These are phyloP conservation scores for Elsinoe batatas DNA, from an alignment of 2,329 filamentous ascomycete genomes.

Conservation along the genomic window DNA sequence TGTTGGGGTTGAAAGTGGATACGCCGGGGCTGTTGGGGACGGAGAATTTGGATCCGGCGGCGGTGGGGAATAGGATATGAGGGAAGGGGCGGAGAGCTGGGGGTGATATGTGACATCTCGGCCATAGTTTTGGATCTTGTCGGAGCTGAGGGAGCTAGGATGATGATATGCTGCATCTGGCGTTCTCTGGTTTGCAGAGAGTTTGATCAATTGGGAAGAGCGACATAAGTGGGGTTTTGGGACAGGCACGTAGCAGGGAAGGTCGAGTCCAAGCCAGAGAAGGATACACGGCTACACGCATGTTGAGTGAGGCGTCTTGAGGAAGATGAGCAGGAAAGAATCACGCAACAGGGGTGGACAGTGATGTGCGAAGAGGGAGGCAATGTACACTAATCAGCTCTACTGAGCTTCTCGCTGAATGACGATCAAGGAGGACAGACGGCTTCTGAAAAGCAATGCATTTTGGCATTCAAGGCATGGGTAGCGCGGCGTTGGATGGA, in stretches of 20 bases:
- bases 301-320: no score
- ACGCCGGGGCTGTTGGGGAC: neutral
- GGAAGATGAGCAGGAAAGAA: no score
- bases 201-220: no score
- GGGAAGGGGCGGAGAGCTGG: neutral
- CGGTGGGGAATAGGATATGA: neutral
- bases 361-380: neutral
- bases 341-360: neutral
- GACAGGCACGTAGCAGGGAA: no score
- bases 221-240: no score
- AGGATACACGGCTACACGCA: no score
- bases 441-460: neutral
- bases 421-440: neutral
- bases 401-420: neutral
- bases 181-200: no score
- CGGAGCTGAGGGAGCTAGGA: no score
- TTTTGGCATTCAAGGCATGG: neutral
- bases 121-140: no score
- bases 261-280: no score
- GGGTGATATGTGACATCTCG: no score
- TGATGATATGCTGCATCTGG: no score
- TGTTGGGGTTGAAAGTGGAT: conserved; percentile 22
- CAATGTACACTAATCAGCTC: neutral
- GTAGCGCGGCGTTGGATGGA: neutral
- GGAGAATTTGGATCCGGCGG: conserved; percentile 15